phyloP scores from a whole-genome alignment of 176 grass and related monocot species.

The Carex kokanica region DNA sequence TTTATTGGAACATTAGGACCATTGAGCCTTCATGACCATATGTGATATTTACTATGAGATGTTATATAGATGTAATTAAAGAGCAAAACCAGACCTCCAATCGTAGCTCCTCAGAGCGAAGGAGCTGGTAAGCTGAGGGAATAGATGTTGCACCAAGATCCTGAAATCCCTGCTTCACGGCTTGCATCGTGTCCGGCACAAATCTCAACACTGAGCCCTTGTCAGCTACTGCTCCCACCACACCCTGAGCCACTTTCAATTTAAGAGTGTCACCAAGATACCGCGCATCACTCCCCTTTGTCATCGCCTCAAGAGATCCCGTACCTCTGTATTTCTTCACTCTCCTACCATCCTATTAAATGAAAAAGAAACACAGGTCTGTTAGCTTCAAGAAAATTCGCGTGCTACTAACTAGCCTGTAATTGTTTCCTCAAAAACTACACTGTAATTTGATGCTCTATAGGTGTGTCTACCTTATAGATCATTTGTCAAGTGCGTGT shows the following conservation, averaged over 20 bases:
- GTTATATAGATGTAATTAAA: background rate
- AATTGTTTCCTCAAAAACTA: background rate
- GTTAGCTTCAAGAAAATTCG: background rate
- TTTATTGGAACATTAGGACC: background rate
- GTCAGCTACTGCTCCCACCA: slow-evolving; percentile 88
- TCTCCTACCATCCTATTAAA: slow-evolving; percentile 49
- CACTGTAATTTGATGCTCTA: background rate
- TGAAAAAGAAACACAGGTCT: background rate
- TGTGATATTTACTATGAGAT: background rate
- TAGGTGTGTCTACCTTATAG: background rate
- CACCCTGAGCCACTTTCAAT: slow-evolving; percentile 84
- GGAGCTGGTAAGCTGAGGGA: slow-evolving; percentile 67
- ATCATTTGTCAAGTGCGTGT: background rate
- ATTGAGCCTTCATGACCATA: background rate
- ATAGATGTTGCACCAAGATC: slow-evolving; percentile 87
- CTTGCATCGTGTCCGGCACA: slow-evolving; percentile 95
- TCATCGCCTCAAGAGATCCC: slow-evolving; percentile 96
- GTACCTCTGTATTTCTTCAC: slow-evolving; percentile 97
- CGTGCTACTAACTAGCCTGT: background rate
- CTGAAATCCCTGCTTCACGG: slow-evolving; percentile 93
- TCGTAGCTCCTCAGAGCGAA: slow-evolving; percentile 58
- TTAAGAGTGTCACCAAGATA: slow-evolving; percentile 94
- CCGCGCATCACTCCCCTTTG: slow-evolving; percentile 86
- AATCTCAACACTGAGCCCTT: slow-evolving; percentile 93
- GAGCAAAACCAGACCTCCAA: slow-evolving; percentile 59